Percentiles rank a stretch among this genome's conserved stretches.
Evolutionary conservation across 176 grass and related monocot genomes (phyloP).

Genomic region (Stipa capillata): DNA sequence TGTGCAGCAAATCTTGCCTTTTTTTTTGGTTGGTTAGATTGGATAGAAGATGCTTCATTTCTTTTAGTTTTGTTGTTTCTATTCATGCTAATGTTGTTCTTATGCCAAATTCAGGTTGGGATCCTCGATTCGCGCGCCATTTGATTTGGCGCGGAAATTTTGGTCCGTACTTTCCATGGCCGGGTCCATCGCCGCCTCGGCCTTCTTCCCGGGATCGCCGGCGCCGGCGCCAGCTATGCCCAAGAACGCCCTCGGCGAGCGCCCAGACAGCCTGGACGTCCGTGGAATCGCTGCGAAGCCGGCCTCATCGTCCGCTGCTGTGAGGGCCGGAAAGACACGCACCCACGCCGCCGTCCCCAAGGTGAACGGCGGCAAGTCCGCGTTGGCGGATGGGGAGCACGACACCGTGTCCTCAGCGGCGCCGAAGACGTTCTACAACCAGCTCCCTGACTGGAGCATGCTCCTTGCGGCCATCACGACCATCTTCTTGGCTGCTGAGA

Average conservation of each 20-base stretch:
- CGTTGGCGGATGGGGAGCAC: slow-evolving; percentile 38
- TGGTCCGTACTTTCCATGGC: slow-evolving; percentile 32
- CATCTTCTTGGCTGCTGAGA: slow-evolving; percentile 89
- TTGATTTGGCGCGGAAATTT: background rate
- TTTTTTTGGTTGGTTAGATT: slow-evolving; percentile 7
- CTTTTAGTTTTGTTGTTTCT: background rate
- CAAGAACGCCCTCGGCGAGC: slow-evolving; percentile 30
- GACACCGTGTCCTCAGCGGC: slow-evolving; percentile 16
- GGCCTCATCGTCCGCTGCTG: slow-evolving; percentile 20
- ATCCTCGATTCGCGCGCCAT: background rate
- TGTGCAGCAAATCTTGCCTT: background rate
- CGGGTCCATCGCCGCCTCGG: slow-evolving; percentile 53
- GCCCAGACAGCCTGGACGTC: slow-evolving; percentile 39
- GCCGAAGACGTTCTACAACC: slow-evolving; percentile 85
- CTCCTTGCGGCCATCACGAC: slow-evolving; percentile 81
- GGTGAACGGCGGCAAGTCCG: slow-evolving; percentile 51
- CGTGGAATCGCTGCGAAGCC: slow-evolving; percentile 43
- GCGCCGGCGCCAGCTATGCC: background rate
- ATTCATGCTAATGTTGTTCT: background rate
- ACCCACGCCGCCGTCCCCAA: slow-evolving; percentile 63
- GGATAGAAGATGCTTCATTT: background rate
- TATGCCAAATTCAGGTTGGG: slow-evolving; percentile 2
- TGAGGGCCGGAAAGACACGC: slow-evolving; percentile 40
- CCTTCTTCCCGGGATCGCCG: slow-evolving; percentile 54
- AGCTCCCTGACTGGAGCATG: slow-evolving; percentile 95